Evolutionary conservation across 441 rosid species (phyloP), one percentile per base, ranked within the genome.

Genomic region (Gossypium aridum): DNA sequence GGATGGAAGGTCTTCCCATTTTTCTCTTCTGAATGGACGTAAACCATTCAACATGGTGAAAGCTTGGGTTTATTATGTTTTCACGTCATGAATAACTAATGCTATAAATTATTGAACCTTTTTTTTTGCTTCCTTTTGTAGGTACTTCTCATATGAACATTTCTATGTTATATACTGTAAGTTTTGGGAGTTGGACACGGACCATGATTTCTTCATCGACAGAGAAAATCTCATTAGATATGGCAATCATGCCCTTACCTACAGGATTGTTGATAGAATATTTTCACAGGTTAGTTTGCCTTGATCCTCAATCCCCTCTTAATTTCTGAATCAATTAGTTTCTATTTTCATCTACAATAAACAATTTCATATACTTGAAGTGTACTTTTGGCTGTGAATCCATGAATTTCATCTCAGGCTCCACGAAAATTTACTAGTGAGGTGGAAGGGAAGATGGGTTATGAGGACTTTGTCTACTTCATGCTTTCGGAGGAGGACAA

Each of bases 91-190:
- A 64, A 64, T 64, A n/a, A 7, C 17, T 62, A 4, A 17, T 64
- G 49, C 10, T 22, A 37, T 56, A 64, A 76, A 60, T 39, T 63
- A 53, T 6, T 2, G 9, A 8, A 53, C 39, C 13, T 14, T 3
- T 4, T 49, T 14, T 14, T 16, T 47, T 12, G n/a, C 53, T 47
- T 47, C 45, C 23, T 17, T 10, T 75, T 71, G 71, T 86, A 89
- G 93, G 85, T 89, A 85, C 85, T 90, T 90, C 79, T 87, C 94
- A 53, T 88, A 88, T 76, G 90, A 88, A 78, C 92, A 90, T 75
- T 88, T 87, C 80, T 86, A 85, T 77, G 92, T 90, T 70, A 87
- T 88, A 82, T 85, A 83, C 84, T 84, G 89, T 82, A 87, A 87
- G 82, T 87, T 87, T 56, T 84, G 87, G 84, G 94, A 90, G 78